phyloP scores from a whole-genome alignment of 2,329 filamentous ascomycete species.

The Exophiala lecanii-corni region DNA sequence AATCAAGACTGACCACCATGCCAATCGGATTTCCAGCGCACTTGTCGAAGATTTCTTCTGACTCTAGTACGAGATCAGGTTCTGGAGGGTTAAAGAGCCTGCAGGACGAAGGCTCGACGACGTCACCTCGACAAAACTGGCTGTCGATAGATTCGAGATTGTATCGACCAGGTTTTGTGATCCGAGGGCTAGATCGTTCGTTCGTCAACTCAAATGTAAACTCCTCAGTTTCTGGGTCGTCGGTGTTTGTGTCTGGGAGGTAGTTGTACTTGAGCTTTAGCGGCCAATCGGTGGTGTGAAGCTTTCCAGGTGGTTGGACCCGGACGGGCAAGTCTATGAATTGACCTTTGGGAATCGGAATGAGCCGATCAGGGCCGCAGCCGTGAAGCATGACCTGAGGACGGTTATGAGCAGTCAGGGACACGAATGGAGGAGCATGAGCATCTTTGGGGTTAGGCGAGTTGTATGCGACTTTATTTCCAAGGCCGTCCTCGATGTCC shows the following conservation, averaged over 20 bases:
- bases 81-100: constrained; percentile 85
- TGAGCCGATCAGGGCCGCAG: constrained; percentile 63
- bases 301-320: constrained; percentile 54
- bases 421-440: constrained; percentile 66
- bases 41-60: constrained; percentile 85
- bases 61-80: constrained; percentile 67
- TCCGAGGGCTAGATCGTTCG: constrained; percentile 54
- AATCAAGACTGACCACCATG: constrained; percentile 78
- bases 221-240: constrained; percentile 54
- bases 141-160: constrained; percentile 75
- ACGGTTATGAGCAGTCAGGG: constrained; percentile 80
- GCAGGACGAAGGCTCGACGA: constrained; percentile 91
- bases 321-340: constrained; percentile 62
- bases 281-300: constrained; percentile 56
- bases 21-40: constrained; percentile 93
- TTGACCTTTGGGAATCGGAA: constrained; percentile 11
- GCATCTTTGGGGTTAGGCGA: constrained; percentile 28
- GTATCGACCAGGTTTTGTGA: constrained; percentile 79
- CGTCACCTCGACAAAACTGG: constrained; percentile 77
- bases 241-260: constrained; percentile 69
- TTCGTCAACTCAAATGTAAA: constrained; percentile 45
- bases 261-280: constrained; percentile 79
- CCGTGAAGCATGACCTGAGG: constrained; percentile 67
- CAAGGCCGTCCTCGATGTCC: constrained; percentile 85
- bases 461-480: constrained; percentile 74